Base-by-base conservation (phyloP, 352 stramenopile species). In the Globisporangium emineosum region DNA sequence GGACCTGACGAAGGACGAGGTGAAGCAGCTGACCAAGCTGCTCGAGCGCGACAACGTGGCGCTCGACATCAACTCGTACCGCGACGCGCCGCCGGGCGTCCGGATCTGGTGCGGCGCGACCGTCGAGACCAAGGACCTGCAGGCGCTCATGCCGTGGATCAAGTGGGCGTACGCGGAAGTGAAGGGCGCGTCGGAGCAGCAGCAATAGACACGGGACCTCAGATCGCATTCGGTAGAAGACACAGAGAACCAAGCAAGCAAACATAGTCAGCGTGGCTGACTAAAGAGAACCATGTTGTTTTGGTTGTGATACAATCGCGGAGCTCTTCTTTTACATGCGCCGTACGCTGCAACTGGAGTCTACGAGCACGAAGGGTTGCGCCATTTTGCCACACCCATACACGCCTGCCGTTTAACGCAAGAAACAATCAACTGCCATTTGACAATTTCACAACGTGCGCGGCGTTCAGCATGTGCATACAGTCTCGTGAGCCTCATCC, bases 81-180 rank as follows among this genome's bases (percentile, higher is more conserved):
- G 97, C 52, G 97, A 99, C 75, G 97, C 97, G 15, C 97, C 97
- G 40, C 92, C 97, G 12, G 97, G 96, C 19, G 96, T 99, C 66
- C 88, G 97, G 60, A 99, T 99, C 81, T 99, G 97, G 97, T 99
- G 97, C 76, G 97, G 97, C 62, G 97, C 97, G n/a, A 99, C 97
- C 5, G 97, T 99, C 50, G 97, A 99, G 80, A 98, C 93, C 51
- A 90, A 94, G 64, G 97, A 99, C 80, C 67, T 99, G 10, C 94
- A 99, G 72, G 93, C 94, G 59, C 75, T 99, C 60, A 95, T 99
- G 84, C 98, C 98, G 12, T 99, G 97, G 97, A 91, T 99, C 73
- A 96, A 98, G 77, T 99, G 96, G 96, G 97, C 97, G 19, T 99
- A 98, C 72, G 85, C 96, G 10, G 84, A 97, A 71, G 89, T 94